Conservation (phyloP, 305 asterid species). For the Withania somnifera region DNA sequence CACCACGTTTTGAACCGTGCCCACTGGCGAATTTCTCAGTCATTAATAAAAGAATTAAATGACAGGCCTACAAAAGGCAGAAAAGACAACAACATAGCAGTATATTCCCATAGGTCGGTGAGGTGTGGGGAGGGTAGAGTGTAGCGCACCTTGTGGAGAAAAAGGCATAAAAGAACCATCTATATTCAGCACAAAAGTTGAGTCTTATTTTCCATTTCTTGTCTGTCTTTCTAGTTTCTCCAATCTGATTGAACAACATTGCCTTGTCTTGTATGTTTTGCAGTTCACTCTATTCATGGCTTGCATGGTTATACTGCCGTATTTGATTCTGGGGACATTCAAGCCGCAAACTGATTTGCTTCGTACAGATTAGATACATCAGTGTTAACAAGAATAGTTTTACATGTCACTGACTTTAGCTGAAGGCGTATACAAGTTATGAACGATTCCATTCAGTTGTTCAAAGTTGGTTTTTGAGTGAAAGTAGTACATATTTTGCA, state of each 20-base stretch:
- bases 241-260: neutral
- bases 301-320: constrained; percentile 43
- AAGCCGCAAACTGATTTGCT: constrained; percentile 34
- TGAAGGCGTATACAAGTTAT: constrained; percentile 8
- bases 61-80: neutral
- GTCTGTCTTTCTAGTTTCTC: neutral
- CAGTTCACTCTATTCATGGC: constrained; percentile 67
- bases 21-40: neutral
- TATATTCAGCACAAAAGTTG: neutral
- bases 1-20: neutral
- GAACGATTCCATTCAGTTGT: neutral
- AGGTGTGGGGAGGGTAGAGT: too few species aligned
- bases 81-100: too few species aligned
- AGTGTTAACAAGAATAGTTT: constrained; percentile 2
- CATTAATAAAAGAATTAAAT: neutral
- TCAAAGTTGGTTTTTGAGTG: neutral
- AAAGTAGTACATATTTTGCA: too few species aligned
- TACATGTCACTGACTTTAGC: constrained; percentile 4
- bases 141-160: too few species aligned
- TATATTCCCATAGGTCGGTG: too few species aligned
- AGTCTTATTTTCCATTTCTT: neutral
- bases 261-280: constrained; percentile 12
- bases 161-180: neutral
- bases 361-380: constrained; percentile 41
- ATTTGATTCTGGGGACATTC: constrained; percentile 36